phyloP scores from a whole-genome alignment of 495 filamentous ascomycete species.

The Lasiosphaeria hispida region DNA sequence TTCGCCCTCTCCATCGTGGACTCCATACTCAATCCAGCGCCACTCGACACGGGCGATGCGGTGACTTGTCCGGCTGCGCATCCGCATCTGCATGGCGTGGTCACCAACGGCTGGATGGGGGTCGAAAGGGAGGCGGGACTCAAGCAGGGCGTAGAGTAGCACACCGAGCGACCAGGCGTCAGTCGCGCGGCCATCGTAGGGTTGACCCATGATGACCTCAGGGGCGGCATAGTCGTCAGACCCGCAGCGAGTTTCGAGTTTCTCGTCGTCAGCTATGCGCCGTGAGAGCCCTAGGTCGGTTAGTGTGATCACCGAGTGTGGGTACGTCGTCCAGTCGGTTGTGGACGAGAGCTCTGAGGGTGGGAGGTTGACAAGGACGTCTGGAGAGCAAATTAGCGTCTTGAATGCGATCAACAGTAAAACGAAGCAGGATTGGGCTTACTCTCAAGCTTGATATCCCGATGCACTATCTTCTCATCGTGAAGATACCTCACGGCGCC shows the following conservation, averaged over 20 bases:
- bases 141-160: constrained; percentile 87
- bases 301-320: constrained; percentile 78
- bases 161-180: constrained; percentile 97
- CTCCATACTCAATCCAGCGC: constrained; percentile 83
- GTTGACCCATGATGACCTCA: constrained; percentile 90
- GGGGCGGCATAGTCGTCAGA: constrained; percentile 97
- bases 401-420: constrained; percentile 1
- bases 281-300: constrained; percentile 92
- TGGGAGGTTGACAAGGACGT: constrained; percentile 85
- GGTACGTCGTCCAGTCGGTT: constrained; percentile 66
- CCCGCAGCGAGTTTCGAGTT: constrained; percentile 86
- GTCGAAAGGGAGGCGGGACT: constrained; percentile 89
- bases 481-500: constrained; percentile 85
- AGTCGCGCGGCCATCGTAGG: constrained; percentile 88
- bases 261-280: constrained; percentile 71
- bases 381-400: constrained; percentile 46
- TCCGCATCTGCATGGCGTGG: constrained; percentile 52
- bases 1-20: constrained; percentile 59
- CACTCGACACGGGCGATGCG: constrained; percentile 94
- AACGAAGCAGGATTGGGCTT: constrained; percentile 32
- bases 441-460: constrained; percentile 99
- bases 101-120: constrained; percentile 71
- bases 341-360: constrained; percentile 44
- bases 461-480: constrained; percentile 79
- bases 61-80: constrained; percentile 76